phyloP scores from a whole-genome alignment of 2,329 filamentous ascomycete species.

The Claviceps monticola region DNA sequence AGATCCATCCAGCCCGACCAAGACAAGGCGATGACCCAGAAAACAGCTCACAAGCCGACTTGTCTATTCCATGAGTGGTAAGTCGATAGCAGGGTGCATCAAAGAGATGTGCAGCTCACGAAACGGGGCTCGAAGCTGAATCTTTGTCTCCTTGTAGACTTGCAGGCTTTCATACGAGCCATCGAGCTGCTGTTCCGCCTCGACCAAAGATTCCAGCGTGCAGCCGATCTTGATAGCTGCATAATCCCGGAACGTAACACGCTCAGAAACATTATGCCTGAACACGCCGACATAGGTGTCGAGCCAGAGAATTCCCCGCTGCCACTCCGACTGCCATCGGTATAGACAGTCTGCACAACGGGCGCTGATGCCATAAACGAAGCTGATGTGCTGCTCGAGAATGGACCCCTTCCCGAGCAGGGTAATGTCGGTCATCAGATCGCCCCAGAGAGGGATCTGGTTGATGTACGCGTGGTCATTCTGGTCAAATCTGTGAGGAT shows the following conservation, averaged over 20 bases:
- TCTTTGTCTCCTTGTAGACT: background rate
- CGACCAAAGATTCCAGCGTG: background rate
- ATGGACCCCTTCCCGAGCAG: background rate
- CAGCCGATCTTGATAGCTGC: background rate
- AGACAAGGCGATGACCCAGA: background rate
- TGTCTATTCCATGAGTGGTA: background rate
- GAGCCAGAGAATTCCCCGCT: slow-evolving; percentile 7
- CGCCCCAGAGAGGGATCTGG: background rate
- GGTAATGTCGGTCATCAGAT: background rate
- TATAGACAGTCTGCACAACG: slow-evolving; percentile 4
- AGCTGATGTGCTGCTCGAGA: background rate
- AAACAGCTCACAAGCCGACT: background rate
- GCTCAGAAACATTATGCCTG: background rate
- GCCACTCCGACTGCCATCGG: slow-evolving; percentile 1
- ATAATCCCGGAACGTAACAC: background rate
- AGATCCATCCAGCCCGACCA: background rate
- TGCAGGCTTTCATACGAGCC: background rate
- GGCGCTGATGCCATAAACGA: slow-evolving; percentile 7
- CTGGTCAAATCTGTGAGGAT: background rate
- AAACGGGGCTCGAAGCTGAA: background rate
- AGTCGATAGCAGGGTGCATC: background rate
- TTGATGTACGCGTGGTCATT: background rate
- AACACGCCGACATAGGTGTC: slow-evolving; percentile 10
- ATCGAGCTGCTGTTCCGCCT: slow-evolving; percentile 7
- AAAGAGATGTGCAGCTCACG: background rate